Conservation (phyloP, 306 rosid genomes). For the Castanea crenata region DNA sequence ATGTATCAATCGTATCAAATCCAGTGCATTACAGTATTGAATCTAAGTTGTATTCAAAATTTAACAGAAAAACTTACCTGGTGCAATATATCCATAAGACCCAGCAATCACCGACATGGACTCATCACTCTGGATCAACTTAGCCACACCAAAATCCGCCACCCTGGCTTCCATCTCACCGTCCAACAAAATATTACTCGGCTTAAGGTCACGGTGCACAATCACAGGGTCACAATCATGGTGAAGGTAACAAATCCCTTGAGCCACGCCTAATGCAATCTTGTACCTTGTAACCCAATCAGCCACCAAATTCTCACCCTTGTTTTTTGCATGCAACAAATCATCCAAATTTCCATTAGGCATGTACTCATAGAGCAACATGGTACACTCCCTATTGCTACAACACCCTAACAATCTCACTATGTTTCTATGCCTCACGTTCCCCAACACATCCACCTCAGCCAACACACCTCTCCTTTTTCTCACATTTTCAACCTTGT, state of each 20-base stretch:
- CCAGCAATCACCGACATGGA: slow-evolving; percentile 99
- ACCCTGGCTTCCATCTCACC: slow-evolving; percentile 91
- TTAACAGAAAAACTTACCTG: slow-evolving; percentile 47
- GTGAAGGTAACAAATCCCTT: slow-evolving; percentile 92
- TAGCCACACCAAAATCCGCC: slow-evolving; percentile 95
- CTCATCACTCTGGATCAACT: slow-evolving; percentile 71
- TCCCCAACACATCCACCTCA: slow-evolving; percentile 91
- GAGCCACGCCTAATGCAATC: slow-evolving; percentile 90
- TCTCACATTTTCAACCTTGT: slow-evolving; percentile 57
- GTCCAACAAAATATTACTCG: slow-evolving; percentile 81
- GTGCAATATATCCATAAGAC: slow-evolving; percentile 95
- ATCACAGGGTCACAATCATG: slow-evolving; percentile 93
- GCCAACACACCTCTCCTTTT: slow-evolving; percentile 89
- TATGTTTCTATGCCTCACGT: slow-evolving; percentile 93
- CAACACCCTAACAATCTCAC: slow-evolving; percentile 94
- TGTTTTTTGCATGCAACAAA: slow-evolving; percentile 63
- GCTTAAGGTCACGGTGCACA: slow-evolving; percentile 88
- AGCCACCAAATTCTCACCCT: slow-evolving; percentile 61
- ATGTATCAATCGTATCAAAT: too few species aligned
- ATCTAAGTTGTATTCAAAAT: background rate
- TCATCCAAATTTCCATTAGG: slow-evolving; percentile 87
- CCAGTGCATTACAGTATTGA: too few species aligned
- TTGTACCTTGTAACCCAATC: slow-evolving; percentile 88
- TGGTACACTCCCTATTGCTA: slow-evolving; percentile 79
- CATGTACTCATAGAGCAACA: slow-evolving; percentile 95